Evolutionary conservation across 2,329 filamentous ascomycete genomes (phyloP).

Genomic region (Clonostachys byssicola): DNA sequence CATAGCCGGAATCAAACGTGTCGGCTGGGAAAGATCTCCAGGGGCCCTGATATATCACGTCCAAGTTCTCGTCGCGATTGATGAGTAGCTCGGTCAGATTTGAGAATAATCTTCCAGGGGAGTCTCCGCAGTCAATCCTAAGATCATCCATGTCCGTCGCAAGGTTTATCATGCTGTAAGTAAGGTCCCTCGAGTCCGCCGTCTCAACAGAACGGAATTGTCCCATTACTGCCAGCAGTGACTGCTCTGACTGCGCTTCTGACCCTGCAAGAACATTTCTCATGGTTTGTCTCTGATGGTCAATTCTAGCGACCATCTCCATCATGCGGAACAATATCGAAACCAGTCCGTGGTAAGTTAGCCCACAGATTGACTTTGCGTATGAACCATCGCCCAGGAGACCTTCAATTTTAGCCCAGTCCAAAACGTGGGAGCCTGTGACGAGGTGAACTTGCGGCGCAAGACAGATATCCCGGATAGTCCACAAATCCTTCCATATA

Average conservation of each 20-base stretch:
- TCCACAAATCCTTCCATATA: not conserved
- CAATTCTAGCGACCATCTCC: not conserved
- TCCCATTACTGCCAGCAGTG: not conserved
- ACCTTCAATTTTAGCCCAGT: not conserved
- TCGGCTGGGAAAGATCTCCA: not conserved
- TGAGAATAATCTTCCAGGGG: not conserved
- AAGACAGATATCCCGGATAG: not conserved
- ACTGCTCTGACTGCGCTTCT: not conserved
- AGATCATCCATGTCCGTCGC: not conserved
- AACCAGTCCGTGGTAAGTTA: not conserved
- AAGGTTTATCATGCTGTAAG: not conserved
- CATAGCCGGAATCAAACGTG: not conserved
- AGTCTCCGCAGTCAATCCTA: not conserved
- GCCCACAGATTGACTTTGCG: not conserved
- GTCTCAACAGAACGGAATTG: not conserved
- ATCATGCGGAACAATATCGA: not conserved
- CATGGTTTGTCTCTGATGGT: not conserved
- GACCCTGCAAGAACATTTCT: not conserved
- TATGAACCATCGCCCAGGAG: not conserved
- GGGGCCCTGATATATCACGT: conserved; percentile 1
- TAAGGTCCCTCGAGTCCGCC: not conserved
- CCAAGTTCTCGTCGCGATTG: not conserved
- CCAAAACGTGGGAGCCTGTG: not conserved
- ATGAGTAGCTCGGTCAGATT: not conserved
- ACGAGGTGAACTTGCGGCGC: conserved; percentile 1